Evolutionary conservation across 2,329 filamentous ascomycete genomes (phyloP).

Genomic region (Apiospora hydei): DNA sequence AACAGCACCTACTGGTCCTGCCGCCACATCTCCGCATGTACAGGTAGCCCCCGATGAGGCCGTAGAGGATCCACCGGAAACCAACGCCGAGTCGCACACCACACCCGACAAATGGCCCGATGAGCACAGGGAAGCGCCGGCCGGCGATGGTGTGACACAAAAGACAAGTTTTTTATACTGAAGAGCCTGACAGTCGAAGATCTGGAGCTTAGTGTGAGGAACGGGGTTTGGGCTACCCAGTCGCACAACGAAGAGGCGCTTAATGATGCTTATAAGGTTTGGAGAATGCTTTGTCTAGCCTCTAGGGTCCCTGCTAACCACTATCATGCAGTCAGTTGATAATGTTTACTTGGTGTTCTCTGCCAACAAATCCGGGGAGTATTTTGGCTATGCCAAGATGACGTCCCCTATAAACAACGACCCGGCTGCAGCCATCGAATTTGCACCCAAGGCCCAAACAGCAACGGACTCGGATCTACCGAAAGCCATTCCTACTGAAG

Average conservation of each 20-base stretch:
- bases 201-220: slow-evolving; percentile 85
- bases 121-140: slow-evolving; percentile 29
- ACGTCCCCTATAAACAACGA: slow-evolving; percentile 82
- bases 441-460: slow-evolving; percentile 69
- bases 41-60: slow-evolving; percentile 30
- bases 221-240: slow-evolving; percentile 92
- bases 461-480: slow-evolving; percentile 71
- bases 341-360: slow-evolving; percentile 94
- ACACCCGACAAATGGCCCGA: slow-evolving; percentile 32
- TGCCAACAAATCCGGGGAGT: slow-evolving; percentile 96
- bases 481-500: slow-evolving; percentile 79
- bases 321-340: slow-evolving; percentile 67
- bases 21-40: slow-evolving; percentile 45
- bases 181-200: slow-evolving; percentile 94
- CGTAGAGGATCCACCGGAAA: neutral
- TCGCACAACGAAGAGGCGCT: slow-evolving; percentile 87
- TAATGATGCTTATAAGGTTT: slow-evolving; percentile 83
- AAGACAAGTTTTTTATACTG: slow-evolving; percentile 87
- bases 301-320: neutral
- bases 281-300: neutral
- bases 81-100: neutral
- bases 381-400: slow-evolving; percentile 96
- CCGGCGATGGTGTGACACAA: slow-evolving; percentile 37
- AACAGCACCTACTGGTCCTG: slow-evolving; percentile 63
- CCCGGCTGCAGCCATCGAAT: slow-evolving; percentile 71